Evolutionary conservation across 2,329 filamentous ascomycete species (phyloP).

Genomic region (Fusarium graminum): DNA sequence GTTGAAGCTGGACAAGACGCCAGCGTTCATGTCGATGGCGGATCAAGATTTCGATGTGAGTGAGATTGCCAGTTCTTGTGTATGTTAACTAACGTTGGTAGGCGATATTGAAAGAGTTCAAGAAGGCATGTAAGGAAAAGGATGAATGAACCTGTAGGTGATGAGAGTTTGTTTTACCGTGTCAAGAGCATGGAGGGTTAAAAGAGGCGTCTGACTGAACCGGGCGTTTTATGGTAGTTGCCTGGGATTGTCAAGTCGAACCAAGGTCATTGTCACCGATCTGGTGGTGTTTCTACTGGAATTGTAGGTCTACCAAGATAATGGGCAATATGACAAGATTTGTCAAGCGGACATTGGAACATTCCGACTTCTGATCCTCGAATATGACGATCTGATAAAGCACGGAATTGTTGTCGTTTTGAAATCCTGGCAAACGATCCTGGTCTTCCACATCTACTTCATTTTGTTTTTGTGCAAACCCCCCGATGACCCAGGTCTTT

Average conservation of each 20-base stretch:
- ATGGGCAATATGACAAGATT: too few species aligned
- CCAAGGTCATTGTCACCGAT: background rate
- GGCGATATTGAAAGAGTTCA: constrained; percentile 43
- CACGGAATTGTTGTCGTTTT: too few species aligned
- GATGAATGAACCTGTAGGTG: constrained; percentile 10
- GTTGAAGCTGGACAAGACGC: constrained; percentile 61
- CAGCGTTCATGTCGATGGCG: constrained; percentile 66
- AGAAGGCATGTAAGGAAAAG: constrained; percentile 39
- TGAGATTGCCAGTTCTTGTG: background rate
- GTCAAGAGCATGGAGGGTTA: background rate
- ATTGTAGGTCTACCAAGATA: too few species aligned
- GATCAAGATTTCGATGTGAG: constrained; percentile 66
- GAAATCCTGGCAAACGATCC: too few species aligned
- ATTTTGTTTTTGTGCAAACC: too few species aligned
- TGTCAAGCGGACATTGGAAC: too few species aligned
- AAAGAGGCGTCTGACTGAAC: background rate
- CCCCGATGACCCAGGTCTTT: too few species aligned
- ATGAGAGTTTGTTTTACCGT: background rate
- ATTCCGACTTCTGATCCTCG: too few species aligned
- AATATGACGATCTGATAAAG: too few species aligned
- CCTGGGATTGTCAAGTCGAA: background rate
- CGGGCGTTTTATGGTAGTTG: background rate
- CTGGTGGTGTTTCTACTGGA: background rate
- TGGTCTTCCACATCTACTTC: too few species aligned
- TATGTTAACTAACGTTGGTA: constrained; percentile 17